Evolutionary conservation across 495 filamentous ascomycete species (phyloP), one percentile per base, ranked within the genome.

Genomic region (Astrothelium subdiscretum): DNA sequence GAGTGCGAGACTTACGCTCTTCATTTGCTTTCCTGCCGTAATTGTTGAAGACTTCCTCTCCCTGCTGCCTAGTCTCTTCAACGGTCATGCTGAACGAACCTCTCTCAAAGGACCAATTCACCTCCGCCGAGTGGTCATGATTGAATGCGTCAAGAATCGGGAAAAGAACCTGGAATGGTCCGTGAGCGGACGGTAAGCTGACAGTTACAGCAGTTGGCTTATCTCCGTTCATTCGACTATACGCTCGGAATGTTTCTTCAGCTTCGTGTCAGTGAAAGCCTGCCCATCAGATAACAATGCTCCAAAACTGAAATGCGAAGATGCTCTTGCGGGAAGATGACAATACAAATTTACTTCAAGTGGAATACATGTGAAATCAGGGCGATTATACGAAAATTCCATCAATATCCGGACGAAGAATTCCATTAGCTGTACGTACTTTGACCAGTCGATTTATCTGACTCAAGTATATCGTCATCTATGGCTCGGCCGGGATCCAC

Each of bases 1-100:
- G 35, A 18, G 5, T 20, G 24, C 15, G 29, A 15, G 20, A 74
- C 79, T 44, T 66, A 84, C 83, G 68, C 67, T 87, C 83, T 66
- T 84, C 85, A 62, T 89, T 89, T 58, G 81, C 77, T 58, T 87
- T 84, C 3, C 84, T 80, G 0, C 81, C 85, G 63, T 89, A 89
- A 68, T 89, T 89, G 66, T 89, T 89, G 27, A 75, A 80, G 22
- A 88, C 77, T 67, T 88, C 81, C 12, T 76, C 65, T 2, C 81
- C 82, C 11, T 76, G 69, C 5, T 67, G 31, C n/a, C 82, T 67
- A 10, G 72, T 42, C 22, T 83, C 78, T 27, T 79, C 68, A 10
- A 80, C 71, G 27, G 79, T 68, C 62, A 87, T 76, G 26, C 68
- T 74, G 58, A 85, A 77, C 40, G 75, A 70, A 27, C 74, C 67